These are phyloP conservation scores for Cutaneotrichosporon cavernicola DNA, from an alignment of 1,284 basidiomycete genomes.

Conservation along the genomic window DNA sequence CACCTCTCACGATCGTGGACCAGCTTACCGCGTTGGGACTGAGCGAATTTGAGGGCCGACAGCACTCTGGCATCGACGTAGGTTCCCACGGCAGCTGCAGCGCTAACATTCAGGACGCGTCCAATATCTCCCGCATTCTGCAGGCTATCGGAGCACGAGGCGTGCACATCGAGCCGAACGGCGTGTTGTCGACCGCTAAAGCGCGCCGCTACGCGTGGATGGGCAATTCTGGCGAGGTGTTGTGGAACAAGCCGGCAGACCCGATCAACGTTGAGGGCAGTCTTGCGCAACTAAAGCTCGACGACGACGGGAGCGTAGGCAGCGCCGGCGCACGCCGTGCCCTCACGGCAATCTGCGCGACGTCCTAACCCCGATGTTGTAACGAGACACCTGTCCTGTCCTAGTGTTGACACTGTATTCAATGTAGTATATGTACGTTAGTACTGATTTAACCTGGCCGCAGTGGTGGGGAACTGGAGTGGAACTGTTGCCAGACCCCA, in stretches of 20 bases:
- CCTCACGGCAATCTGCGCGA: slow-evolving; percentile 2
- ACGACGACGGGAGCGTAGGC: background rate
- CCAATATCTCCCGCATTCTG: slow-evolving; percentile 77
- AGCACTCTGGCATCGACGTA: slow-evolving; percentile 84
- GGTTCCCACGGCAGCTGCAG: slow-evolving; percentile 48
- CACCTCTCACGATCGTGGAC: slow-evolving; percentile 46
- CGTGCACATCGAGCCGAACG: slow-evolving; percentile 69
- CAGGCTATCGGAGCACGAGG: slow-evolving; percentile 68
- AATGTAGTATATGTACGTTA: slow-evolving; percentile 1
- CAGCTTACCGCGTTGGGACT: slow-evolving; percentile 52
- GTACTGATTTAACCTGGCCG: background rate
- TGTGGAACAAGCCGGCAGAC: slow-evolving; percentile 29
- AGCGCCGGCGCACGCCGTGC: background rate
- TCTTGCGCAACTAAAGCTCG: background rate
- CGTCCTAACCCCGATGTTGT: background rate
- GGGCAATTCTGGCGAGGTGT: slow-evolving; percentile 48
- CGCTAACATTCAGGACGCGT: slow-evolving; percentile 64
- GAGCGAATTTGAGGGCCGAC: slow-evolving; percentile 68
- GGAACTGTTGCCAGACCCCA: too few species aligned
- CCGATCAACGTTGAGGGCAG: background rate
- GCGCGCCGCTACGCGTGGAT: slow-evolving; percentile 48
- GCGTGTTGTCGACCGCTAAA: slow-evolving; percentile 59
- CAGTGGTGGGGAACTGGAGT: too few species aligned
- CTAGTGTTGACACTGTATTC: background rate
- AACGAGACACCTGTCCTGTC: background rate